Percentiles rank a stretch among this genome's conserved stretches.
Evolutionary conservation across 768 basidiomycete genomes (phyloP).

Genomic region (Boletus barrowsii): DNA sequence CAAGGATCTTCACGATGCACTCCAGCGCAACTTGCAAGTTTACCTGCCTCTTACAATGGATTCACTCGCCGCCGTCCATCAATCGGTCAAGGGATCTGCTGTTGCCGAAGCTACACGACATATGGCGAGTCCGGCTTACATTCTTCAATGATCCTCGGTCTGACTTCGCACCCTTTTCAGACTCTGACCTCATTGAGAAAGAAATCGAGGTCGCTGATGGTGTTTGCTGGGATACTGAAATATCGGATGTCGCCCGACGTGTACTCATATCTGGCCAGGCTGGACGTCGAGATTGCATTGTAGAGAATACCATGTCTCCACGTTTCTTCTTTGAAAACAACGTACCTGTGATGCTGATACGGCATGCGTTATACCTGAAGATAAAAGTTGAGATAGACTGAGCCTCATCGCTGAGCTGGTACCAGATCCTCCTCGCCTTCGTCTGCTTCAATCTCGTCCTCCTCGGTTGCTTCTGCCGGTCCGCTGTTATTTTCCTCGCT

Average conservation of each 20-base stretch:
- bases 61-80: slow-evolving; percentile 78
- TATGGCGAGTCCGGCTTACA: slow-evolving; percentile 47
- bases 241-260: slow-evolving; percentile 90
- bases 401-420: slow-evolving; percentile 28
- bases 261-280: slow-evolving; percentile 79
- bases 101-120: slow-evolving; percentile 75
- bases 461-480: slow-evolving; percentile 30
- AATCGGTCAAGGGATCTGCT: slow-evolving; percentile 65
- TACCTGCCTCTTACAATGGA: slow-evolving; percentile 94
- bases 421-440: slow-evolving; percentile 27
- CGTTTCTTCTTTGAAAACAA: slow-evolving; percentile 4
- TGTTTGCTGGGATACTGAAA: slow-evolving; percentile 84
- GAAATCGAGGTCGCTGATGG: slow-evolving; percentile 82
- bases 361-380: background rate
- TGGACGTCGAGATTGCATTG: slow-evolving; percentile 80
- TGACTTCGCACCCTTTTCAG: slow-evolving; percentile 34
- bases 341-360: slow-evolving; percentile 15
- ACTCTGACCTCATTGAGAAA: slow-evolving; percentile 65
- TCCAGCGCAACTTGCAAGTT: slow-evolving; percentile 86
- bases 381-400: background rate
- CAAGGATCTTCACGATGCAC: slow-evolving; percentile 77
- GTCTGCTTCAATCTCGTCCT: slow-evolving; percentile 25
- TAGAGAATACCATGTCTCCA: background rate
- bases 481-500: slow-evolving; percentile 16
- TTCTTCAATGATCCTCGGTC: slow-evolving; percentile 9